Evolutionary conservation across 495 filamentous ascomycete genomes (phyloP).

Genomic region (Usnea hakonensis): DNA sequence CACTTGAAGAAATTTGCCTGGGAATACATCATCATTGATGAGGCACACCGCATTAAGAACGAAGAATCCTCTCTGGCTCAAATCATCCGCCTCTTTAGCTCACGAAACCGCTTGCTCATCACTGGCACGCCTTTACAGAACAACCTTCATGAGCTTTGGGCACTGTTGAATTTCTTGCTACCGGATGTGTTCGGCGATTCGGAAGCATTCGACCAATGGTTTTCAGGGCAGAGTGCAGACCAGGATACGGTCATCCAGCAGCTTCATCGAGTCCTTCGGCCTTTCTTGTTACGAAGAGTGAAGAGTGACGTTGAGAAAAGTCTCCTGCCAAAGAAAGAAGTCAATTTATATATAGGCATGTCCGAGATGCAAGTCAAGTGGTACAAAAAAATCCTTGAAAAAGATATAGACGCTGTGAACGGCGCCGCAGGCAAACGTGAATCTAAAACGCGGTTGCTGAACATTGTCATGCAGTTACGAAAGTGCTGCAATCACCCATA

Average conservation of each 20-base stretch:
- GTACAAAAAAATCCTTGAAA: slow-evolving; percentile 98
- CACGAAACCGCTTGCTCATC: slow-evolving; percentile 88
- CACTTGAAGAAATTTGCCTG: slow-evolving; percentile 97
- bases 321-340: slow-evolving; percentile 90
- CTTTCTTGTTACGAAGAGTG: slow-evolving; percentile 91
- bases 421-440: slow-evolving; percentile 93
- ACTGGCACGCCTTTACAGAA: slow-evolving; percentile 98
- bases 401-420: slow-evolving; percentile 98
- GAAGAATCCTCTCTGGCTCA: slow-evolving; percentile 96
- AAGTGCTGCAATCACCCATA: slow-evolving; percentile 99
- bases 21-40: slow-evolving; percentile 99
- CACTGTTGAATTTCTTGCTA: slow-evolving; percentile 89
- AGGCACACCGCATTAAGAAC: slow-evolving; percentile 99
- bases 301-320: slow-evolving; percentile 99
- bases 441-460: slow-evolving; percentile 97
- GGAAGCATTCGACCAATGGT: slow-evolving; percentile 98
- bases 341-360: slow-evolving; percentile 98
- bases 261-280: slow-evolving; percentile 84
- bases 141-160: slow-evolving; percentile 99
- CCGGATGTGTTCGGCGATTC: slow-evolving; percentile 97
- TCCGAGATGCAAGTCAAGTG: slow-evolving; percentile 98
- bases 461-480: slow-evolving; percentile 99
- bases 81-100: slow-evolving; percentile 95
- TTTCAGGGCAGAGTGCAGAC: slow-evolving; percentile 77
- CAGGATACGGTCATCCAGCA: slow-evolving; percentile 97